Base-by-base conservation (phyloP, 306 rosid species). In the Dicorynia guianensis region DNA sequence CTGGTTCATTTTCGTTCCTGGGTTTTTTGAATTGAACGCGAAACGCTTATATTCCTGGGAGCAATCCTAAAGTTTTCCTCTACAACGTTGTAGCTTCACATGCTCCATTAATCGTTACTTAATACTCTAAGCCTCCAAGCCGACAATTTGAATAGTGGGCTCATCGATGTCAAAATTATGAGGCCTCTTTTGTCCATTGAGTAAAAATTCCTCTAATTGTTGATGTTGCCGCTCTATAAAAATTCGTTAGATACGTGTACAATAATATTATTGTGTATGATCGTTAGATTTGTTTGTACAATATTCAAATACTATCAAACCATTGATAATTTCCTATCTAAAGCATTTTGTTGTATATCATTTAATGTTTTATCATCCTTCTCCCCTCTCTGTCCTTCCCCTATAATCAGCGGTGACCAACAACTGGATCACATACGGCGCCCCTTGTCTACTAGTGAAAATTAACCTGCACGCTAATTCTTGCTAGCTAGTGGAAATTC, bases 1-100 rank as follows among this genome's bases (percentile, higher is more conserved):
- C 19, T 70, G 10, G 20, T 56, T 68, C 72, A 54, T 62, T 76
- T 85, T 77, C 77, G 42, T 71, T 64, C 54, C 63, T 17, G 4
- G 36, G 34, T 73, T 30, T 12, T 18, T 69, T 44, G 50, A 50
- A 57, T 58, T 42, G 14, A 14, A 35, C 53, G 19, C 13, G n/a
- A 66, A 14, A 40, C 36, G 8, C 39, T 46, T 52, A 7, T 38
- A 33, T 49, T 25, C 11, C 35, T 65, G 7, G 14, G 49, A 38
- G 9, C 62, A 8, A 49, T 48, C 11, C 20, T 36, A 11, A 35
- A 38, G 34, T 44, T 62, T 60, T 53, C 12, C 46, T 55, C 5
- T 11, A 1, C 69, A 2, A 8, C 47, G 6, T 35, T 35, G 36
- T 17, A 7, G 40, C 34, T 50, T 60, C 61, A 18, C 55, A 11